phyloP scores from a whole-genome alignment of 768 basidiomycete species.

The Hebeloma cylindrosporum region DNA sequence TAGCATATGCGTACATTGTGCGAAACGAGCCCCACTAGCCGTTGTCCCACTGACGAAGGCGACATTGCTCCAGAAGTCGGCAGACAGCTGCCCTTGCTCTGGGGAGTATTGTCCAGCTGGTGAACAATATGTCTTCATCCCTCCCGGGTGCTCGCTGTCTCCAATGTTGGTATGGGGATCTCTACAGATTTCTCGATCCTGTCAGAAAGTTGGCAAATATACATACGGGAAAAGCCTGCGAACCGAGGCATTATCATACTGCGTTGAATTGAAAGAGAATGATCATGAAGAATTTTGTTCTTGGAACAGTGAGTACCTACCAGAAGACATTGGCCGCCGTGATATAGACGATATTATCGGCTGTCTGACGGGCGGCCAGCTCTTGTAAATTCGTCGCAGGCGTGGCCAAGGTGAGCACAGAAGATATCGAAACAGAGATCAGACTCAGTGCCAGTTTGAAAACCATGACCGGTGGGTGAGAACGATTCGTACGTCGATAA shows the following conservation, averaged over 20 bases:
- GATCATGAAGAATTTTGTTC: not conserved
- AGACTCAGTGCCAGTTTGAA: not conserved
- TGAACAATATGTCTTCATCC: slow-evolving; percentile 56
- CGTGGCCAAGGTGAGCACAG: slow-evolving; percentile 9
- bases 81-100: slow-evolving; percentile 46
- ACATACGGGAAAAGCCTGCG: not conserved
- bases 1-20: slow-evolving; percentile 37
- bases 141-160: slow-evolving; percentile 52
- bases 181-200: slow-evolving; percentile 19
- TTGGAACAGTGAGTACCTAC: slow-evolving; percentile 28
- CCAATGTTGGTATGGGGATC: slow-evolving; percentile 54
- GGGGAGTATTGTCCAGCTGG: slow-evolving; percentile 39
- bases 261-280: not conserved
- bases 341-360: slow-evolving; percentile 53
- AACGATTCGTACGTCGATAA: too few relatives aligned
- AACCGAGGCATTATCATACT: slow-evolving; percentile 53
- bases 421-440: not conserved
- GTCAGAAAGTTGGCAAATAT: not conserved
- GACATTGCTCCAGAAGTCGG: slow-evolving; percentile 52
- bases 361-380: slow-evolving; percentile 26
- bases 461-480: not conserved
- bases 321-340: slow-evolving; percentile 44
- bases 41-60: slow-evolving; percentile 46
- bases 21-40: slow-evolving; percentile 39
- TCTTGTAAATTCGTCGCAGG: slow-evolving; percentile 12